A percentile compares a stretch with the other conserved stretches of the same genome.
Conservation (phyloP, 805 yeast genomes). For the Teunomyces tritomae region DNA sequence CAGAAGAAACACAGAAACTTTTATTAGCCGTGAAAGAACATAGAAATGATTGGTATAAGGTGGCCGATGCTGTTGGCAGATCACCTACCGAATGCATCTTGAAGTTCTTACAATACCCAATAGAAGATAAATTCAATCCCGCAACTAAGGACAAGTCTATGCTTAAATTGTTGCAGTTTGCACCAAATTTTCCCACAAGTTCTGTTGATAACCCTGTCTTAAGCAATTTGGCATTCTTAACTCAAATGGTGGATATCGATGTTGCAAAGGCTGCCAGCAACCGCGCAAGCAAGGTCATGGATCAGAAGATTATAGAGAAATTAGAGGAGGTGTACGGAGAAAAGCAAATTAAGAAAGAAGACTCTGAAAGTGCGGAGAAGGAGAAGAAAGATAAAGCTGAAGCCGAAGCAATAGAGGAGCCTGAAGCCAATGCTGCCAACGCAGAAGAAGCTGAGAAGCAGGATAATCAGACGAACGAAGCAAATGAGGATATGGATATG, state of each 20-base stretch:
- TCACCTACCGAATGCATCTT: constrained; percentile 78
- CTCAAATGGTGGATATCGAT: constrained; percentile 80
- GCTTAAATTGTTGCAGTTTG: constrained; percentile 74
- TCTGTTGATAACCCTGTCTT: constrained; percentile 90
- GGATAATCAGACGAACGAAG: constrained; percentile 10
- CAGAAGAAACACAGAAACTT: constrained; percentile 57
- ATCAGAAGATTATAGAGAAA: constrained; percentile 40
- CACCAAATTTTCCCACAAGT: constrained; percentile 81
- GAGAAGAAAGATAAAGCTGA: constrained; percentile 8
- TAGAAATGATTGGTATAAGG: constrained; percentile 76
- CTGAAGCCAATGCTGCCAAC: constrained; percentile 3
- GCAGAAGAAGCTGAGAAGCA: not conserved
- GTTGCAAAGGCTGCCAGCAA: constrained; percentile 80
- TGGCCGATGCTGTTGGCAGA: constrained; percentile 61
- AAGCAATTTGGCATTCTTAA: constrained; percentile 86
- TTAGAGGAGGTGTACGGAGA: constrained; percentile 31
- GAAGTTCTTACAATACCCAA: constrained; percentile 75
- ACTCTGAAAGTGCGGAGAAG: constrained; percentile 4
- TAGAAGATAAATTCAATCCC: constrained; percentile 63
- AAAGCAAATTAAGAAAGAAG: constrained; percentile 6
- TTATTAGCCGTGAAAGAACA: constrained; percentile 60
- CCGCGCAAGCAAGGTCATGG: constrained; percentile 53
- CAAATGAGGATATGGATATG: constrained; percentile 11
- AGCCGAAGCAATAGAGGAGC: constrained; percentile 9
- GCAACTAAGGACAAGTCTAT: constrained; percentile 42